These are phyloP conservation scores for Petunia secreta DNA, from an alignment of 257 asterid species.

Conservation along the genomic window DNA sequence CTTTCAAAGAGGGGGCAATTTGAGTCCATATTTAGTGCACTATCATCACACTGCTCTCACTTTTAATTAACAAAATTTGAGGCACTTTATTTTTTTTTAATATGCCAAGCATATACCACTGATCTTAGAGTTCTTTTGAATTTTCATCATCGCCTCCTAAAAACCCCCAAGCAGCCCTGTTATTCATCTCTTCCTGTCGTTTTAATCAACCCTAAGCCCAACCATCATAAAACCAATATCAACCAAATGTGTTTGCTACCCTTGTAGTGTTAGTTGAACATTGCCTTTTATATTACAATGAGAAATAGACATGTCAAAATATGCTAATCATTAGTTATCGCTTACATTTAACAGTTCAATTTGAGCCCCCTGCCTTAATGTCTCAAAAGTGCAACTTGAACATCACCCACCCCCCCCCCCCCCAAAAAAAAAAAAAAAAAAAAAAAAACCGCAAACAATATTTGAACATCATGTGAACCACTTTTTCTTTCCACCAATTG, in stretches of 20 bases:
- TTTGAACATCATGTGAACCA: background rate
- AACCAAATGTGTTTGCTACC: background rate
- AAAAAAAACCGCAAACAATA: background rate
- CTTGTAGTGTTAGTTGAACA: slow-evolving; percentile 1
- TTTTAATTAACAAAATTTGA: background rate
- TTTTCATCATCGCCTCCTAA: background rate
- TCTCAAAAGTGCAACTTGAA: no score
- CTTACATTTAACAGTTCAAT: background rate
- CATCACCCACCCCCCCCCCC: no score
- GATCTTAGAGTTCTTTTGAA: background rate
- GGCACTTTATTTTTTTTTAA: background rate
- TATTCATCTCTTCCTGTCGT: background rate
- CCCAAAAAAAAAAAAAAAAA: no score
- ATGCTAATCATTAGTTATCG: background rate
- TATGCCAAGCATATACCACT: background rate
- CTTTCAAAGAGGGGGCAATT: background rate
- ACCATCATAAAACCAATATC: background rate
- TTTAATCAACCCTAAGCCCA: slow-evolving; percentile 16
- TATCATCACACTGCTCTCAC: background rate
- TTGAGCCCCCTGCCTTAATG: background rate
- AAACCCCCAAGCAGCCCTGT: background rate
- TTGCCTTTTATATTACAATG: slow-evolving; percentile 4
- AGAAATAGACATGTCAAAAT: background rate
- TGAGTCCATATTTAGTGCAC: background rate
- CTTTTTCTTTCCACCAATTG: background rate